Evolutionary conservation across 345 rosid species (phyloP).

Genomic region (Gossypium mustelinum): DNA sequence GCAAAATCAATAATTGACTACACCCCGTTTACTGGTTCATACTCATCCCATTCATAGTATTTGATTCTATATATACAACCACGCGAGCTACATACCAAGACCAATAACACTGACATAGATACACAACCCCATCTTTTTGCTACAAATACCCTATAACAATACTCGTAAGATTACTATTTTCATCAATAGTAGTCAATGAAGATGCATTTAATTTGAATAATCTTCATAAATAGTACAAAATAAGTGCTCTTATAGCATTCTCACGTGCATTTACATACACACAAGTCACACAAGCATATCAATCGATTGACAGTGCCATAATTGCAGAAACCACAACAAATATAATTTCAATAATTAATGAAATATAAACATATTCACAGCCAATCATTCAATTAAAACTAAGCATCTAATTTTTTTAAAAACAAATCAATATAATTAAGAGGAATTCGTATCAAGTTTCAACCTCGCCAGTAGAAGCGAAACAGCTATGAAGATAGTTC

Average conservation of each 20-base stretch:
- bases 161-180: not conserved
- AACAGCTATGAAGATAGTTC: slow-evolving; percentile 69
- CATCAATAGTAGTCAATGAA: not conserved
- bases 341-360: not conserved
- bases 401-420: not conserved
- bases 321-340: not conserved
- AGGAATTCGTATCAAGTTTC: not conserved
- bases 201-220: slow-evolving; percentile 2
- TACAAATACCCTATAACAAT: not conserved
- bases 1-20: not conserved
- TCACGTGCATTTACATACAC: not conserved
- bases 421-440: not conserved
- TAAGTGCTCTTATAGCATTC: not conserved
- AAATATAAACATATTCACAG: not conserved
- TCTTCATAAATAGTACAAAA: slow-evolving; percentile 1
- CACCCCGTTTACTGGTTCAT: not conserved
- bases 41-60: not conserved
- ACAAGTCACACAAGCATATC: not conserved
- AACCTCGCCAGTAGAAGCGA: slow-evolving; percentile 81
- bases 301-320: not conserved
- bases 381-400: not conserved
- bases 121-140: not conserved
- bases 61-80: not conserved
- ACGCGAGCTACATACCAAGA: not conserved
- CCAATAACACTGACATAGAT: not conserved